Conservation (phyloP, 306 rosid genomes). For the Mimosa pudica region DNA sequence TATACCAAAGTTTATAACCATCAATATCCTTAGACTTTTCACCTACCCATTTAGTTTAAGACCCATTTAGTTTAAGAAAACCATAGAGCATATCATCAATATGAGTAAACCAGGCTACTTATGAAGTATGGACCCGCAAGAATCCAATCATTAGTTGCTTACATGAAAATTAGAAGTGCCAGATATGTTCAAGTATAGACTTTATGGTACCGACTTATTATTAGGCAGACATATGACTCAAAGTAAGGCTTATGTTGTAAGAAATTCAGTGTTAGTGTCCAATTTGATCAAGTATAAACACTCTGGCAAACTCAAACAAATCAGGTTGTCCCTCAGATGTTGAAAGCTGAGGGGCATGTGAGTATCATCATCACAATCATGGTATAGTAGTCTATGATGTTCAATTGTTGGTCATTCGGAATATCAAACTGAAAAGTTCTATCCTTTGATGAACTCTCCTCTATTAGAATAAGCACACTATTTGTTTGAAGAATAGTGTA, state of each 20-base stretch:
- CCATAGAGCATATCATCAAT: too few relatives aligned
- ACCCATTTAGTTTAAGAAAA: neutral
- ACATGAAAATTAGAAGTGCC: conserved; percentile 30
- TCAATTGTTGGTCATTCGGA: conserved; percentile 32
- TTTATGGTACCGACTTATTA: conserved; percentile 38
- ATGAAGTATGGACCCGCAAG: conserved; percentile 46
- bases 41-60: too few relatives aligned
- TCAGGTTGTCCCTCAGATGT: conserved; percentile 45
- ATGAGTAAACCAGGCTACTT: conserved; percentile 45
- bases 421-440: conserved; percentile 8
- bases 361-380: conserved; percentile 59
- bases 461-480: conserved; percentile 27
- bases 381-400: conserved; percentile 44
- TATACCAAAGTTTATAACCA: too few relatives aligned
- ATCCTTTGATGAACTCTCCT: conserved; percentile 31
- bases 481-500: conserved; percentile 27
- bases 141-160: conserved; percentile 29
- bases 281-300: conserved; percentile 48
- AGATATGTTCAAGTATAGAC: conserved; percentile 31
- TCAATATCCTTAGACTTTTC: too few relatives aligned
- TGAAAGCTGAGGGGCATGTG: conserved; percentile 51
- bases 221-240: conserved; percentile 50
- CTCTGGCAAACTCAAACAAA: conserved; percentile 51
- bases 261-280: conserved; percentile 39
- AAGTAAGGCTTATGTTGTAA: conserved; percentile 47